A percentile compares a stretch with the other conserved stretches of the same genome.
Conservation (phyloP, 352 stramenopile species). For the Phytophthora rubi region DNA sequence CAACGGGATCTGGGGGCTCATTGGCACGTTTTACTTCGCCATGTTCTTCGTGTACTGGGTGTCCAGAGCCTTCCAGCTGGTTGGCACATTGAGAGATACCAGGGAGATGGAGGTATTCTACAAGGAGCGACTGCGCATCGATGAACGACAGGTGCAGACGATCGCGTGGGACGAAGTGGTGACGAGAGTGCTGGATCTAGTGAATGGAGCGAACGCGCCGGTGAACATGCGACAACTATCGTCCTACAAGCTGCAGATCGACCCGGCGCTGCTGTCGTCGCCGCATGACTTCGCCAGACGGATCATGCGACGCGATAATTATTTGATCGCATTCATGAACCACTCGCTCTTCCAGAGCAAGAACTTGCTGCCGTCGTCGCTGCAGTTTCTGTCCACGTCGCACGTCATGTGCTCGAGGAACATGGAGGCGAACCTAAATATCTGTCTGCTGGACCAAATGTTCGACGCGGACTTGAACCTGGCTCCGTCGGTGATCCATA, state of each 20-base stretch:
- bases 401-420: slow-evolving; percentile 89
- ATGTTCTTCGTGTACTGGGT: slow-evolving; percentile 95
- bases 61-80: slow-evolving; percentile 84
- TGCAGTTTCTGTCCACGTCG: slow-evolving; percentile 78
- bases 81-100: slow-evolving; percentile 86
- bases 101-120: slow-evolving; percentile 94
- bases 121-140: slow-evolving; percentile 90
- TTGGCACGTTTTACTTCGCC: slow-evolving; percentile 92
- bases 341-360: slow-evolving; percentile 92
- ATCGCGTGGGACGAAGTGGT: slow-evolving; percentile 93
- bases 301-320: slow-evolving; percentile 99
- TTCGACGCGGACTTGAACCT: slow-evolving; percentile 88
- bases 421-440: slow-evolving; percentile 95
- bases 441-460: slow-evolving; percentile 97
- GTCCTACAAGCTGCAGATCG: slow-evolving; percentile 83
- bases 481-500: slow-evolving; percentile 91
- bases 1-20: slow-evolving; percentile 60
- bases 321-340: slow-evolving; percentile 98
- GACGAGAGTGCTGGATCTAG: slow-evolving; percentile 78
- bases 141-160: slow-evolving; percentile 82
- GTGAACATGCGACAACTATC: slow-evolving; percentile 89
- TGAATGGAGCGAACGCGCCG: slow-evolving; percentile 68
- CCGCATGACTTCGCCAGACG: slow-evolving; percentile 93
- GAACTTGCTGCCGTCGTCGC: slow-evolving; percentile 66
- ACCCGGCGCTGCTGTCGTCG: slow-evolving; percentile 74